Evolutionary conservation across 169 alveolate species (phyloP).

Genomic region (Neospora caninum): DNA sequence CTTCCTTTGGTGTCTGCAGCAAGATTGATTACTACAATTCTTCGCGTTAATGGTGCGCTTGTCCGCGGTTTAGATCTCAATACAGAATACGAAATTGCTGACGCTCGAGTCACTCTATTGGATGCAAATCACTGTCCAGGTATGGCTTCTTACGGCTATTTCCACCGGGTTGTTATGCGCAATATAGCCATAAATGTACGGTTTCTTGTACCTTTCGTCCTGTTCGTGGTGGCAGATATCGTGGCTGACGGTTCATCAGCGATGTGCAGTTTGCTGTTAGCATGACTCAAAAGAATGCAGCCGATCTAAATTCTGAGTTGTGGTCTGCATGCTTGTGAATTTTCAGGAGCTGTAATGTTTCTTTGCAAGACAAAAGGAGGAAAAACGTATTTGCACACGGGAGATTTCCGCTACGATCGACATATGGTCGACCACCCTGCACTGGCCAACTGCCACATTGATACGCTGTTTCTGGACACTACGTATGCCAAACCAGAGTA

Average conservation of each 20-base stretch:
- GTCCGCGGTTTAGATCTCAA: conserved; percentile 26
- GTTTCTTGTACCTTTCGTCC: not conserved
- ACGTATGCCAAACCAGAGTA: conserved; percentile 9
- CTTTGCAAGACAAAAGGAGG: conserved; percentile 15
- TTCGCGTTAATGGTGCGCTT: not conserved
- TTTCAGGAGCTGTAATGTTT: conserved; percentile 58
- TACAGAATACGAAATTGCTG: conserved; percentile 19
- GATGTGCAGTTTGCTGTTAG: not conserved
- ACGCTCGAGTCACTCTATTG: conserved; percentile 23
- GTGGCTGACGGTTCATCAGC: not conserved
- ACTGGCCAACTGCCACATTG: not conserved
- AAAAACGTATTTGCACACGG: conserved; percentile 25
- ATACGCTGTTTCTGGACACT: conserved; percentile 46
- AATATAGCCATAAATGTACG: not conserved
- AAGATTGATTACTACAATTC: not conserved
- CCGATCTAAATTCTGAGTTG: not conserved
- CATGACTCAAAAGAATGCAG: not conserved
- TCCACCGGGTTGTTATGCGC: not conserved
- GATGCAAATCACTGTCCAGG: conserved; percentile 67
- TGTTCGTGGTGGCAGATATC: not conserved
- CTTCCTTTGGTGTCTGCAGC: not conserved
- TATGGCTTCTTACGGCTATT: not conserved
- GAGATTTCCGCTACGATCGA: conserved; percentile 61
- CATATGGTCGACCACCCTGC: conserved; percentile 15
- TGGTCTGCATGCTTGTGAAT: not conserved